Percentiles rank a stretch among this genome's conserved stretches.
Evolutionary conservation across 805 yeast genomes (phyloP).

Genomic region (Lipomyces mesembrius): DNA sequence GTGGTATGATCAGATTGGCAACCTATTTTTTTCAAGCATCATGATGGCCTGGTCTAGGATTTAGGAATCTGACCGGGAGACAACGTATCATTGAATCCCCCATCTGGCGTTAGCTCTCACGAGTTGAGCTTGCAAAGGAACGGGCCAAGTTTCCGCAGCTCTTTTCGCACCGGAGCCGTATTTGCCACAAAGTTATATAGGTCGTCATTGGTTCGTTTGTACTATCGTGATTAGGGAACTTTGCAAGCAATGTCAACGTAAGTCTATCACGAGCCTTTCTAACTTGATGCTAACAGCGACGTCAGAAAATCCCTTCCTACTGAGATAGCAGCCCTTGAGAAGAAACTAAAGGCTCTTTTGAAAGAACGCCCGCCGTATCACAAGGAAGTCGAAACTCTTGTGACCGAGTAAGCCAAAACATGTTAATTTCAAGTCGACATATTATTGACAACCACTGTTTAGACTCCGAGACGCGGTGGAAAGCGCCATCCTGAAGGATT

Average conservation of each 20-base stretch:
- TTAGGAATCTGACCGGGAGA: neutral
- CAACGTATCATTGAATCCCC: neutral
- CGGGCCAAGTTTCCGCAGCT: neutral
- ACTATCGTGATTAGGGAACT: neutral
- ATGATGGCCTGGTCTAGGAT: neutral
- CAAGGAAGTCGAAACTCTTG: constrained; percentile 21
- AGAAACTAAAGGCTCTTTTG: constrained; percentile 9
- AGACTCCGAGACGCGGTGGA: constrained; percentile 24
- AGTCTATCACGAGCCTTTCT: neutral
- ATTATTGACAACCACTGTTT: neutral
- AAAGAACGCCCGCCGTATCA: constrained; percentile 29
- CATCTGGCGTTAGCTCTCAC: neutral
- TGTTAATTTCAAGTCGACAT: neutral
- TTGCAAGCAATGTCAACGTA: neutral
- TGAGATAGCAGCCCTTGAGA: constrained; percentile 5
- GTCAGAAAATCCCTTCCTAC: constrained; percentile 3
- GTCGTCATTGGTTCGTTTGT: neutral
- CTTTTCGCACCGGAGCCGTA: neutral
- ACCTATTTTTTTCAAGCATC: neutral
- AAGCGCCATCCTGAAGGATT: constrained; percentile 15
- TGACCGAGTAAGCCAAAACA: constrained; percentile 18
- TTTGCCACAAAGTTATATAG: neutral
- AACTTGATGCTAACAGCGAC: neutral
- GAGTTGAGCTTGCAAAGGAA: neutral
- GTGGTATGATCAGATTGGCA: neutral